These are phyloP conservation scores for Salicornia ramosissima DNA, from an alignment of 148 eudicot species.

Conservation along the genomic window DNA sequence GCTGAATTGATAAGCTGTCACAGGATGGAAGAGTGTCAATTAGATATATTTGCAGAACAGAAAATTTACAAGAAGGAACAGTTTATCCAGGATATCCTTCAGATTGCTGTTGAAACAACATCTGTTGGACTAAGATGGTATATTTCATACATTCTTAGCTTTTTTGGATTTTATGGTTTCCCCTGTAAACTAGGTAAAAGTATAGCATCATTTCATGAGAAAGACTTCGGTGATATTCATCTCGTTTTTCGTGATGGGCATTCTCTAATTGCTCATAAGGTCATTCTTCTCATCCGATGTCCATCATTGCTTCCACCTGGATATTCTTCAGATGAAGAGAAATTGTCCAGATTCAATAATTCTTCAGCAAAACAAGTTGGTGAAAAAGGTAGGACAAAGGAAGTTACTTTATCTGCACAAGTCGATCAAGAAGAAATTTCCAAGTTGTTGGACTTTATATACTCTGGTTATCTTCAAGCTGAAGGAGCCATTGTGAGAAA, in stretches of 20 bases:
- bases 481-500: slow-evolving; percentile 46
- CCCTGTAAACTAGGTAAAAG: slow-evolving; percentile 57
- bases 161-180: slow-evolving; percentile 62
- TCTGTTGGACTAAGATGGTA: slow-evolving; percentile 69
- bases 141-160: slow-evolving; percentile 62
- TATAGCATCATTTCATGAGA: slow-evolving; percentile 42
- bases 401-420: slow-evolving; percentile 60
- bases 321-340: slow-evolving; percentile 22
- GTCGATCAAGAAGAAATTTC: slow-evolving; percentile 54
- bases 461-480: slow-evolving; percentile 57
- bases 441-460: slow-evolving; percentile 66
- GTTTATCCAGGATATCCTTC: slow-evolving; percentile 44
- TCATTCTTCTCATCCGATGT: slow-evolving; percentile 58
- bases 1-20: slow-evolving; percentile 54
- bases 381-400: slow-evolving; percentile 26
- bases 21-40: slow-evolving; percentile 21
- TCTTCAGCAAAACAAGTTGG: slow-evolving; percentile 19
- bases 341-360: slow-evolving; percentile 16
- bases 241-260: slow-evolving; percentile 46
- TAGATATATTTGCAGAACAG: slow-evolving; percentile 32
- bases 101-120: slow-evolving; percentile 33
- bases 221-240: slow-evolving; percentile 52
- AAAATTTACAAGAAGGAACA: slow-evolving; percentile 34
- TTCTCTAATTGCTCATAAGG: slow-evolving; percentile 55
- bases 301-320: slow-evolving; percentile 58